phyloP scores from a whole-genome alignment of 129 eudicot genomes.

The Ambrosia artemisiifolia region DNA sequence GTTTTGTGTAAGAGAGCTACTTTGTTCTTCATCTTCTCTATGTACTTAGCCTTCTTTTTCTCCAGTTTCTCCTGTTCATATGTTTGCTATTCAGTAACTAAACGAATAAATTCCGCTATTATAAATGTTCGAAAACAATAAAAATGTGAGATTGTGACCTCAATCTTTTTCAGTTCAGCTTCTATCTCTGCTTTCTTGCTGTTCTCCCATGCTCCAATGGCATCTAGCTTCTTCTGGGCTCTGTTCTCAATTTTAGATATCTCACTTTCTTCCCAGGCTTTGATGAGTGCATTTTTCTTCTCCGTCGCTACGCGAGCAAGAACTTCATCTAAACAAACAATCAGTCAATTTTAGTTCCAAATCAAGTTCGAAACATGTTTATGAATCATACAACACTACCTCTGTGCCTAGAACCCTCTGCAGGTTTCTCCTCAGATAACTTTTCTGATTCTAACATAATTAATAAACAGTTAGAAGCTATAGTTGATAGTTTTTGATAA shows the following conservation, averaged over 20 bases:
- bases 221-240: conserved; percentile 69
- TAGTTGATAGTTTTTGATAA: background rate
- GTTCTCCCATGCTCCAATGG: conserved; percentile 77
- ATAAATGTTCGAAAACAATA: background rate
- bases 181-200: conserved; percentile 78
- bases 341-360: background rate
- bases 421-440: conserved; percentile 55
- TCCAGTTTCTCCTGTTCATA: conserved; percentile 51
- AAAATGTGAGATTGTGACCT: conserved; percentile 38
- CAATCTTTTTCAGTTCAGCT: conserved; percentile 65
- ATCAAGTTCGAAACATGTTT: background rate
- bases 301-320: conserved; percentile 81
- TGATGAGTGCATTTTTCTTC: conserved; percentile 70
- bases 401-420: conserved; percentile 70
- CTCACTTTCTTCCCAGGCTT: conserved; percentile 99
- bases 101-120: background rate
- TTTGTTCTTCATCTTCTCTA: conserved; percentile 60
- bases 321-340: conserved; percentile 45
- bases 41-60: conserved; percentile 53
- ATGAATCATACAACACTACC: conserved; percentile 35
- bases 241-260: conserved; percentile 82
- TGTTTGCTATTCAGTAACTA: background rate
- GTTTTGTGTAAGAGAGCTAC: conserved; percentile 49
- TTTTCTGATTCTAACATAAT: conserved; percentile 37
- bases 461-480: conserved; percentile 17